Base-by-base conservation (phyloP, 2,329 filamentous ascomycete species). In the Pseudocercospora crystallina region DNA sequence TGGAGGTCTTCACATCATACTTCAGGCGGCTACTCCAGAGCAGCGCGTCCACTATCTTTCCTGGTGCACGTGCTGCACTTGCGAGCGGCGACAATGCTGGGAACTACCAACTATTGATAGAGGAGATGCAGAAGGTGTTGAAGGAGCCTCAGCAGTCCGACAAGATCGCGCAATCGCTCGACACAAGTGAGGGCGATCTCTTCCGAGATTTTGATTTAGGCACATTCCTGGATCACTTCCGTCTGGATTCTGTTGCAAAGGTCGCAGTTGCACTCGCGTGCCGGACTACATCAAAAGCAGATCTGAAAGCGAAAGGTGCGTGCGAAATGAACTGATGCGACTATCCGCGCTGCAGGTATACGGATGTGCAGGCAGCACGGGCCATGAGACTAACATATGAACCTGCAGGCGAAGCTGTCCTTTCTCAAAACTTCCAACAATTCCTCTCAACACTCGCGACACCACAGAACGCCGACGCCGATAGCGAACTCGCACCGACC, bases 1-100 rank as follows among this genome's bases (percentile, higher is more conserved):
- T 99, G 92, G 95, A 99, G 80, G 90, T 96, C 69, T 96, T 91
- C 71, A 85, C 89, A 54, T 95, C 91, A 78, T 96, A 94, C 73
- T 95, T 99, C 74, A 86, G 90, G 72, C 89, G 92, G 73, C 80
- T 97, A 69, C 83, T 99, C 68, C 87, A 87, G 73, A 86, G 86
- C 74, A 96, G 96, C 83, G 90, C 91, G 65, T 78, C 86, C 58
- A 86, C 94, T 66, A 94, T 99, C 69, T 97, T 97, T 69, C 86
- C 90, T 44, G 84, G 87, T 57, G 78, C 85, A 47, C 88, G 83
- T 64, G 82, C 90, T 72, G 81, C 83, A 49, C 56, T 63, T 39
- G 53, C 59, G 37, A 49, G 58, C 15, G 54, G 51, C 35, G 81
- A 84, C 59, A 88, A 87, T 71, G 79, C 87, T 46, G 89, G 87